phyloP scores from a whole-genome alignment of 768 basidiomycete genomes.

The Lactarius hengduanensis region DNA sequence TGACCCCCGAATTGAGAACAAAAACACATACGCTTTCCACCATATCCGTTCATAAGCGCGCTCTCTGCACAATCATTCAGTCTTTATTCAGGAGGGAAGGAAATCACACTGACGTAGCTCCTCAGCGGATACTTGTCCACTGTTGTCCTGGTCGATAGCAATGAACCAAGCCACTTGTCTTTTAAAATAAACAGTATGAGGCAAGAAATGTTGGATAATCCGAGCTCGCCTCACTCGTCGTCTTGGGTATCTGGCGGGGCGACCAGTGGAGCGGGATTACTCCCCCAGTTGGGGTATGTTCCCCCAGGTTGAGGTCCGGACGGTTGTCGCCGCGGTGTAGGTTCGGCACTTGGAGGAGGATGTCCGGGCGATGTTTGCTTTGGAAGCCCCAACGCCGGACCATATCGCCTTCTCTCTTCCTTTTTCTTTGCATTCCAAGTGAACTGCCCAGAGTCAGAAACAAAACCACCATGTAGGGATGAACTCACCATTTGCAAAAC shows the following conservation, averaged over 20 bases:
- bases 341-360: neutral
- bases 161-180: slow-evolving; percentile 7
- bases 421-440: neutral
- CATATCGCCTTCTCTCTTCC: neutral
- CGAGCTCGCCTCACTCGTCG: slow-evolving; percentile 1
- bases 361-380: neutral
- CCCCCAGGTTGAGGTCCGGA: neutral
- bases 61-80: slow-evolving; percentile 9
- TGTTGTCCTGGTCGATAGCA: slow-evolving; percentile 14
- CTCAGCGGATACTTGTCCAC: slow-evolving; percentile 10
- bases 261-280: neutral
- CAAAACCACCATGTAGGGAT: neutral
- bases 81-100: neutral
- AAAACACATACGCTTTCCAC: slow-evolving; percentile 4
- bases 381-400: neutral
- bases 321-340: neutral
- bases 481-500: neutral
- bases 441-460: neutral
- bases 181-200: neutral
- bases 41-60: slow-evolving; percentile 12
- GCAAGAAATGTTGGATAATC: neutral
- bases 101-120: slow-evolving; percentile 6
- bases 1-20: neutral
- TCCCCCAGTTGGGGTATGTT: neutral
- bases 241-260: neutral